These are phyloP conservation scores for Cercospora sp. DNA, from an alignment of 2,329 filamentous ascomycete genomes.

Conservation along the genomic window DNA sequence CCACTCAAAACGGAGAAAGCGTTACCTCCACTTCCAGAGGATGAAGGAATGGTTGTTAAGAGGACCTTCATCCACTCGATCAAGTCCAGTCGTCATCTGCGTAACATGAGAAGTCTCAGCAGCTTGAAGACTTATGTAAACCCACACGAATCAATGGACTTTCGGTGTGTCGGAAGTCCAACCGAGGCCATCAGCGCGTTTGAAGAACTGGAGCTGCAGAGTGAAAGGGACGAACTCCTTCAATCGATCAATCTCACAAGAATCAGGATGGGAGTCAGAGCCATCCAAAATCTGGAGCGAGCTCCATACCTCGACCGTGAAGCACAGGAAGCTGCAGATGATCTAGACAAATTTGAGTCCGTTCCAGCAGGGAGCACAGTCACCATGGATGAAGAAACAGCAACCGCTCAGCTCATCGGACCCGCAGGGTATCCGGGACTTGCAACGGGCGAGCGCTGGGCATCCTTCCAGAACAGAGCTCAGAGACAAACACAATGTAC, in stretches of 20 bases:
- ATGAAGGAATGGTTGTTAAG: neutral
- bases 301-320: conserved; percentile 7
- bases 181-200: conserved; percentile 4
- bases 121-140: conserved; percentile 6
- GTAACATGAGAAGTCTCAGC: conserved; percentile 12
- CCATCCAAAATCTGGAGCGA: conserved; percentile 1
- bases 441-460: conserved; percentile 16
- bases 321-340: conserved; percentile 11
- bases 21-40: conserved; percentile 6
- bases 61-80: conserved; percentile 8
- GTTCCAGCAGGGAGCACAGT: conserved; percentile 11
- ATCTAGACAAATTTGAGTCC: conserved; percentile 6
- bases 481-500: conserved; percentile 1
- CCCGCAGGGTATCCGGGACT: conserved; percentile 11
- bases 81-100: conserved; percentile 9
- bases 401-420: conserved; percentile 13
- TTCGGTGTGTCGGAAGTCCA: neutral
- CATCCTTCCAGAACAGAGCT: conserved; percentile 6
- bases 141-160: conserved; percentile 8
- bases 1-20: conserved; percentile 1
- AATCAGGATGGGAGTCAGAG: conserved; percentile 2
- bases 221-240: conserved; percentile 10
- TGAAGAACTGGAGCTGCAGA: conserved; percentile 4
- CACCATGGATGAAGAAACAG: conserved; percentile 8
- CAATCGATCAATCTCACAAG: conserved; percentile 14